Conservation (phyloP, 1,284 basidiomycete species). For the Ganoderma leucocontextum region DNA sequence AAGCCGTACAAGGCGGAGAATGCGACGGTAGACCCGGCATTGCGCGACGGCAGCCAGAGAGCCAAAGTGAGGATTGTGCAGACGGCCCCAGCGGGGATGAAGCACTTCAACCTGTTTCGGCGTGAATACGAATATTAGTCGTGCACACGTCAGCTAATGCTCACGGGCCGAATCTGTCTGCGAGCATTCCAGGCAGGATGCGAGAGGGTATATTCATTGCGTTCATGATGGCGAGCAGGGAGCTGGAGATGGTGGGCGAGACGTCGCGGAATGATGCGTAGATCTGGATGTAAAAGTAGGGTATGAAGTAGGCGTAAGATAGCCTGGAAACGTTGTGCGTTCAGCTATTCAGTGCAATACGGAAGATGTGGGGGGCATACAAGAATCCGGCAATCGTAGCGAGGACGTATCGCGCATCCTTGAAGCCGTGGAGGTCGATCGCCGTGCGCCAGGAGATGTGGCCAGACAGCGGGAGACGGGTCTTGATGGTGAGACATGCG, state of each 20-base stretch:
- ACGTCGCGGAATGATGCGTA: constrained; percentile 33
- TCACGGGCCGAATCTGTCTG: constrained; percentile 28
- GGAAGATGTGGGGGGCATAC: constrained; percentile 27
- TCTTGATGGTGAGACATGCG: constrained; percentile 37
- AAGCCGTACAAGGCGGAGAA: constrained; percentile 31
- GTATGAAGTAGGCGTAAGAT: constrained; percentile 48
- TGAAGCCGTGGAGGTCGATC: constrained; percentile 44
- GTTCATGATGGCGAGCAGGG: constrained; percentile 32
- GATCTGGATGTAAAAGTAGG: constrained; percentile 45
- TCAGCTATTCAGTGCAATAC: background rate
- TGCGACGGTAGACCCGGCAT: constrained; percentile 25
- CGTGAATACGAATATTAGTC: background rate
- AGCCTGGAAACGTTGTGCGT: constrained; percentile 19
- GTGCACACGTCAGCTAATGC: background rate
- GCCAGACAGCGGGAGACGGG: constrained; percentile 24
- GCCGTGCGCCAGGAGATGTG: constrained; percentile 29
- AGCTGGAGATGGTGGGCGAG: constrained; percentile 21
- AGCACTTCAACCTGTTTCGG: constrained; percentile 19
- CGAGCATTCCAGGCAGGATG: constrained; percentile 28
- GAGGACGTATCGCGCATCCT: constrained; percentile 42
- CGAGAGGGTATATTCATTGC: constrained; percentile 30
- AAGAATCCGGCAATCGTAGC: constrained; percentile 42
- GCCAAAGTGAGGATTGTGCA: constrained; percentile 27
- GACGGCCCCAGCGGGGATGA: constrained; percentile 24
- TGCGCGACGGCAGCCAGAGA: constrained; percentile 29